Base-by-base conservation (phyloP, 139 green algal genomes). In the Marvania coccoides region DNA sequence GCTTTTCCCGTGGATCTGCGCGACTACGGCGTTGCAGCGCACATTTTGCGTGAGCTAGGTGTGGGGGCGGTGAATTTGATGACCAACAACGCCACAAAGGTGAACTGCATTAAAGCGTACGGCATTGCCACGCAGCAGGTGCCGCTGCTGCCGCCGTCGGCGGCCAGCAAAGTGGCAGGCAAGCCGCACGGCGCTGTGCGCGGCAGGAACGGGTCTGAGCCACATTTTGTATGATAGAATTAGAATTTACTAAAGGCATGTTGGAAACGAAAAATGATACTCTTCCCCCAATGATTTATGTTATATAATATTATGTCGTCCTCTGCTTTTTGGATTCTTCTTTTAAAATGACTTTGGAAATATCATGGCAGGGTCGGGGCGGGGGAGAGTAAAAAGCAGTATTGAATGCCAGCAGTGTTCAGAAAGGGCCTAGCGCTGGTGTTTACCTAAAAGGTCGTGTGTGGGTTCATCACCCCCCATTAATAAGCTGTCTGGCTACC, bases 21-120 rank as follows among this genome's bases (percentile, higher is more conserved):
- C n/a, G 72, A 84, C 38, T 69, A 72, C 34, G 76, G 73, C 9
- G 26, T 77, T 26, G 81, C 63, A 23, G 75, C 81, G 23, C 77
- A 80, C 48, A 88, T 89, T 55, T 42, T 88, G 46, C 51, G 42
- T 19, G 46, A 75, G 26, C 48, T 86, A 35, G 62, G 67, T 4
- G 71, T 82, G 7, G 12, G 14, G 3, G 68, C 69, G 4, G 74
- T 81, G 3, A 38, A 35, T 45, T n/a, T 85, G 28, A 33, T 74
- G n/a, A 54, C 26, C 4, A 46, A 47, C n/a, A 67, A 70, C 34
- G 39, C 31, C 19, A 67, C 14, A 2, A 61, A 63, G 23, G 7
- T 63, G 3, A 67, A 66, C 26, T 67, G 47, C 57, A 58, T 81
- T 55, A 47, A 56, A 24, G 72, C 63, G 6, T 71, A 79, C 34